A percentile compares a stretch with the other conserved stretches of the same genome.
Conservation (phyloP, 306 rosid species). For the Cucurbita pepo region DNA sequence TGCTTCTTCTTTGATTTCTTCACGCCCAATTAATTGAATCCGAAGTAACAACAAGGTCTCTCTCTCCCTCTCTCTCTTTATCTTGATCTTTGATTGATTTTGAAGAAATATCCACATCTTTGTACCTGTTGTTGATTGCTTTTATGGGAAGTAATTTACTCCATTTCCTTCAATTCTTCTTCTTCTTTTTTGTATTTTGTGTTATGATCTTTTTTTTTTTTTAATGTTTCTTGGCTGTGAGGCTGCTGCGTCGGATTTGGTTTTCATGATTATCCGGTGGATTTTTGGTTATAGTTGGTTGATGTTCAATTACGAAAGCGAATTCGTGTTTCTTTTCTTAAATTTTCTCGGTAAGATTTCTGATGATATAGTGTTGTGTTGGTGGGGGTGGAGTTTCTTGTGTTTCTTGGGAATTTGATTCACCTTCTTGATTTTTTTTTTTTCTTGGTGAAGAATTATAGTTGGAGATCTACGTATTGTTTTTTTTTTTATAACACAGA, state of each 20-base stretch:
- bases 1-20: not conserved
- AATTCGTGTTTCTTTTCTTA: not conserved
- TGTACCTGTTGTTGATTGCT: constrained; percentile 40
- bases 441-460: not conserved
- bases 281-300: not conserved
- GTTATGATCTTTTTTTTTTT: not conserved
- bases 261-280: not conserved
- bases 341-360: not conserved
- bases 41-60: not conserved
- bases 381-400: not conserved
- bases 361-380: not conserved
- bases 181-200: not conserved
- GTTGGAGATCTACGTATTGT: not conserved
- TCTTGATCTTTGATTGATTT: constrained; percentile 8
- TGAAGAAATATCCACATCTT: constrained; percentile 29
- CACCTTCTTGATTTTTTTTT: not conserved
- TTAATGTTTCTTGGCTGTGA: not conserved
- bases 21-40: not conserved
- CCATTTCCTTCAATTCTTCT: not conserved
- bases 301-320: not conserved
- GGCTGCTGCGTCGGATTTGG: not conserved
- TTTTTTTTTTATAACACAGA: not conserved
- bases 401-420: not conserved
- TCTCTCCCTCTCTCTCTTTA: constrained; percentile 2
- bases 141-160: constrained; percentile 45